Evolutionary conservation across 2,329 filamentous ascomycete species (phyloP).

Genomic region (Colletotrichum destructivum): DNA sequence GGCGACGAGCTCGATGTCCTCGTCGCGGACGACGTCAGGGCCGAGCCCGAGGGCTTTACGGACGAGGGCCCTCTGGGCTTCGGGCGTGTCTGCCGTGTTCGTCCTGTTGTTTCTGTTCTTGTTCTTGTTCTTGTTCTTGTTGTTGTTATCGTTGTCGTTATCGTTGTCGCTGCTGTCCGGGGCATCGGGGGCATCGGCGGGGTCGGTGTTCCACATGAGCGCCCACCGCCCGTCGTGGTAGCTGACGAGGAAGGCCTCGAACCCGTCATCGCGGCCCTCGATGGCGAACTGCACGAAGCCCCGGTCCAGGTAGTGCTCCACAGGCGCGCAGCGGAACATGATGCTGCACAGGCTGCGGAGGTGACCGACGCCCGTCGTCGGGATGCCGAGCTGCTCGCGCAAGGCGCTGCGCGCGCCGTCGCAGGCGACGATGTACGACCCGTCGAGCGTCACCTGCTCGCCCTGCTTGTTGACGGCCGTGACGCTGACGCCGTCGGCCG

Average conservation of each 20-base stretch:
- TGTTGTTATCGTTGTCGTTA: no score
- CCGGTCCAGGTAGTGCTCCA: constrained; percentile 47
- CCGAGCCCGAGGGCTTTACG: constrained; percentile 16
- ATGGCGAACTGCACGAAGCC: constrained; percentile 54
- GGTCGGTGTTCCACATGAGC: constrained; percentile 25
- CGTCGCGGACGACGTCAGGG: constrained; percentile 25
- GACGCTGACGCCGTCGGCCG: constrained; percentile 31
- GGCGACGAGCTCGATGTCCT: constrained; percentile 43
- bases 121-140: no score
- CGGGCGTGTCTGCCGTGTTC: not conserved
- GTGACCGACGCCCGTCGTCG: constrained; percentile 48
- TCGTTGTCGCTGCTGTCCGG: no score
- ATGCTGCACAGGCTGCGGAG: constrained; percentile 54
- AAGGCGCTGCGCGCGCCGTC: constrained; percentile 53
- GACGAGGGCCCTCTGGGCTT: constrained; percentile 13
- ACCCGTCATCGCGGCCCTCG: constrained; percentile 44
- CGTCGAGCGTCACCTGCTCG: constrained; percentile 45
- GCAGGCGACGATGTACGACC: constrained; percentile 56
- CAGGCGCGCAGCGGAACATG: constrained; percentile 51
- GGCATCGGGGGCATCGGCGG: not conserved
- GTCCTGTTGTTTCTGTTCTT: not conserved
- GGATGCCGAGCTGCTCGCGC: constrained; percentile 48
- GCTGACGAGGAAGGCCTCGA: constrained; percentile 47
- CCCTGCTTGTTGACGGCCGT: constrained; percentile 4
- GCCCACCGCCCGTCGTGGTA: constrained; percentile 47